Conservation (phyloP, 1,139 yeast species). For the Blastobotrys arbuscula region DNA sequence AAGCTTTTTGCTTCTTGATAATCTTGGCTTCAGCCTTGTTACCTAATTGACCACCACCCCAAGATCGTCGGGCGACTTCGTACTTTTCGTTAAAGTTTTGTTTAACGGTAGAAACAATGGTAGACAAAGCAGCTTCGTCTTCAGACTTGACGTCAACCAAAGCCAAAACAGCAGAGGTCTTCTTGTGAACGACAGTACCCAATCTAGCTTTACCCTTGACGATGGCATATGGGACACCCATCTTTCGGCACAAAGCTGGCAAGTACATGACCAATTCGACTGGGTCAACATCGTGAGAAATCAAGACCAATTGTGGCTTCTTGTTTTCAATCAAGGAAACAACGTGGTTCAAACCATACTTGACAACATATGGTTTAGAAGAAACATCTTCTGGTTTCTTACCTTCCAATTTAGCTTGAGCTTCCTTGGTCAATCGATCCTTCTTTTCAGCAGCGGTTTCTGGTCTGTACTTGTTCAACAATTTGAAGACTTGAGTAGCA, state of each 20-base stretch:
- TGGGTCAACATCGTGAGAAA: conserved; percentile 98
- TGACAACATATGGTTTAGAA: conserved; percentile 91
- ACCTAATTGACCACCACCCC: conserved; percentile 99
- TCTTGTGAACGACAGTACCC: conserved; percentile 94
- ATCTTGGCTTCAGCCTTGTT: conserved; percentile 79
- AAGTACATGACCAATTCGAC: conserved; percentile 93
- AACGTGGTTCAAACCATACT: conserved; percentile 98
- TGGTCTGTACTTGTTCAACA: conserved; percentile 98
- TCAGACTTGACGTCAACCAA: conserved; percentile 89
- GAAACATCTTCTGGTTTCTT: conserved; percentile 93
- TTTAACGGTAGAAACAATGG: conserved; percentile 85
- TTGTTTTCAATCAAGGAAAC: conserved; percentile 95
- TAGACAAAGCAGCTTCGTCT: conserved; percentile 91
- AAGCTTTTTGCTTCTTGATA: conserved; percentile 50
- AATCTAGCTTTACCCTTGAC: conserved; percentile 99
- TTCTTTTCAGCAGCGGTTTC: conserved; percentile 96
- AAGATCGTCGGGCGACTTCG: conserved; percentile 94
- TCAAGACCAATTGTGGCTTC: conserved; percentile 93
- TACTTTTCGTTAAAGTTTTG: conserved; percentile 88
- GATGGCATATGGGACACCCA: conserved; percentile 99
- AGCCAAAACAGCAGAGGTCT: conserved; percentile 96
- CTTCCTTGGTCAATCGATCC: conserved; percentile 97
- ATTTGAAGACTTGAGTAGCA: conserved; percentile 93
- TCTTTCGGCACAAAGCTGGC: conserved; percentile 98
- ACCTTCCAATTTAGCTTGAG: conserved; percentile 97